A percentile compares a stretch with the other conserved stretches of the same genome.
These are phyloP conservation scores for Hypoxylon subgilvum DNA, from an alignment of 495 filamentous ascomycete species.

Conservation along the genomic window DNA sequence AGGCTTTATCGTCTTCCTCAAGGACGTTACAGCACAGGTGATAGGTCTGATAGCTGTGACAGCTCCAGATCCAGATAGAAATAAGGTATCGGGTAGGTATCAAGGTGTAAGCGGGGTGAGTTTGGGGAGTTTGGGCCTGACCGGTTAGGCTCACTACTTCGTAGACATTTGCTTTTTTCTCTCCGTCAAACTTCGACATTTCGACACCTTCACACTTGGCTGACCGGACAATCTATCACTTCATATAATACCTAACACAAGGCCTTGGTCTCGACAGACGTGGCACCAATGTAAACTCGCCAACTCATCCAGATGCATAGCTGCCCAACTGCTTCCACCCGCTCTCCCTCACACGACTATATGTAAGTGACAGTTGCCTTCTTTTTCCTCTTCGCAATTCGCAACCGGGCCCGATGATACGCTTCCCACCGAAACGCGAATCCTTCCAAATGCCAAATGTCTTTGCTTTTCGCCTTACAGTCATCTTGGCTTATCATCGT, in stretches of 20 bases:
- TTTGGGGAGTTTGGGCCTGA: no score
- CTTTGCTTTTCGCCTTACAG: neutral
- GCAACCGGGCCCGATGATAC: slow-evolving; percentile 24
- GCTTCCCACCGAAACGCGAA: slow-evolving; percentile 16
- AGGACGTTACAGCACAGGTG: no score
- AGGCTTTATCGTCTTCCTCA: no score
- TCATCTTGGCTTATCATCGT: neutral
- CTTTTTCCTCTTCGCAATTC: slow-evolving; percentile 27
- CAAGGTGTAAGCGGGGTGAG: no score
- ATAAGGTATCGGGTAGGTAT: no score
- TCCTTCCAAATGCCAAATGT: slow-evolving; percentile 8
- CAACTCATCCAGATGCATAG: slow-evolving; percentile 34
- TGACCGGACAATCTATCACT: neutral
- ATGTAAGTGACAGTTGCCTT: slow-evolving; percentile 35
- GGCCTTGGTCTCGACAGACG: slow-evolving; percentile 11
- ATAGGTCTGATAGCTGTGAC: no score
- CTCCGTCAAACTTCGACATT: neutral
- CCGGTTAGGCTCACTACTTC: no score
- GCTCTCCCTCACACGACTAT: slow-evolving; percentile 26
- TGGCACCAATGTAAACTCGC: slow-evolving; percentile 30
- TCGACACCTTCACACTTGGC: neutral
- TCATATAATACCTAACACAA: slow-evolving; percentile 20
- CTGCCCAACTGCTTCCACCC: slow-evolving; percentile 35
- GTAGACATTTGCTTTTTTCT: no score
- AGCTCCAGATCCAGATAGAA: no score